Conservation (phyloP, 2,329 filamentous ascomycete species). For the Penicillium freii region DNA sequence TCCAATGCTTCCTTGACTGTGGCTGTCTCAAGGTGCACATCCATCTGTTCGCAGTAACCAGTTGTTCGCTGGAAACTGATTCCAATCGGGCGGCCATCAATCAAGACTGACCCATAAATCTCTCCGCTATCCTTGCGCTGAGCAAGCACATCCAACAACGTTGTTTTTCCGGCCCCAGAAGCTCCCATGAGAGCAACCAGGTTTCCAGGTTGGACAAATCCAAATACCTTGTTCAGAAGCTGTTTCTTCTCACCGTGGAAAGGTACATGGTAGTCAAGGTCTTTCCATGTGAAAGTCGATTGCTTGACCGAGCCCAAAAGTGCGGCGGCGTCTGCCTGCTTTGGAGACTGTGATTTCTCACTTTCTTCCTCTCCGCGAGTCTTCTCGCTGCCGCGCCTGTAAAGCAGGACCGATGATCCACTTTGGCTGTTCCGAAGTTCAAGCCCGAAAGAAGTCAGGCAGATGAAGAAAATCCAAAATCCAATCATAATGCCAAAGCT, state of each 20-base stretch:
- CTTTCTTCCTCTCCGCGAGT: neutral
- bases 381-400: conserved; percentile 34
- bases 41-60: conserved; percentile 60
- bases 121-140: conserved; percentile 46
- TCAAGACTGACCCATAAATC: conserved; percentile 43
- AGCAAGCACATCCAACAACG: conserved; percentile 47
- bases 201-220: conserved; percentile 71
- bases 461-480: conserved; percentile 72
- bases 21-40: conserved; percentile 62
- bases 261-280: conserved; percentile 67
- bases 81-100: conserved; percentile 43
- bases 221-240: conserved; percentile 61
- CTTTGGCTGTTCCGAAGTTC: conserved; percentile 53
- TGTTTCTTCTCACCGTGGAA: conserved; percentile 46
- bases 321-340: neutral
- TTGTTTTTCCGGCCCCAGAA: conserved; percentile 64
- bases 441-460: conserved; percentile 70
- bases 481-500: conserved; percentile 76
- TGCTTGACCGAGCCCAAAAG: conserved; percentile 59
- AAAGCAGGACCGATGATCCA: conserved; percentile 34
- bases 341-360: neutral
- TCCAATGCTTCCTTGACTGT: conserved; percentile 64
- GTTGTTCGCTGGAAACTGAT: conserved; percentile 51
- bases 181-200: conserved; percentile 79
- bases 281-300: conserved; percentile 75